phyloP scores from a whole-genome alignment of 2,329 filamentous ascomycete species.

The Aciculosporium take region DNA sequence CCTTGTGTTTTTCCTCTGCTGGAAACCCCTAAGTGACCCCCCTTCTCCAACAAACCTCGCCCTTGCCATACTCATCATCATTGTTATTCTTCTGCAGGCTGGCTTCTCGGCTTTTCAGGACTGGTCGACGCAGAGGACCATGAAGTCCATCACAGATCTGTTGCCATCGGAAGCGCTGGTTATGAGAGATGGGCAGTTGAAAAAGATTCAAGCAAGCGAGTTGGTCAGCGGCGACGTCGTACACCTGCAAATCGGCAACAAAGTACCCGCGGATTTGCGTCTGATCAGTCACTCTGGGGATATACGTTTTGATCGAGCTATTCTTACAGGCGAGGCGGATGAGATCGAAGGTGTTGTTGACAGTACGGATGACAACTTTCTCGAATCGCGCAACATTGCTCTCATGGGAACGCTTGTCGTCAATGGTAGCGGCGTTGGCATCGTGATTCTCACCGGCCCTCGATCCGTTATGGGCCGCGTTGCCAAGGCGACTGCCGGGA shows the following conservation, averaged over 20 bases:
- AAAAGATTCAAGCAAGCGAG: constrained; percentile 25
- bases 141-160: constrained; percentile 32
- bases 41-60: constrained; percentile 29
- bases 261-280: constrained; percentile 34
- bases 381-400: constrained; percentile 29
- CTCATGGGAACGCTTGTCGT: constrained; percentile 28
- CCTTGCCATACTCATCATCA: constrained; percentile 30
- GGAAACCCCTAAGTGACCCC: constrained; percentile 30
- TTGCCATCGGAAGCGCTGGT: constrained; percentile 29
- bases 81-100: constrained; percentile 33
- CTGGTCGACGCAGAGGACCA: constrained; percentile 30
- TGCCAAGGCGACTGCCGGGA: constrained; percentile 21
- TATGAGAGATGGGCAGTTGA: constrained; percentile 28
- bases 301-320: constrained; percentile 26
- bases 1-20: constrained; percentile 34
- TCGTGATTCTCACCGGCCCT: constrained; percentile 26
- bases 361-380: constrained; percentile 25
- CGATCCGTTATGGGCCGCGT: constrained; percentile 28
- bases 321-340: constrained; percentile 28
- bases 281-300: constrained; percentile 26
- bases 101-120: constrained; percentile 32
- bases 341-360: constrained; percentile 26
- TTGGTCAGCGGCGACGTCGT: constrained; percentile 33
- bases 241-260: constrained; percentile 30
- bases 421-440: constrained; percentile 25